phyloP scores from a whole-genome alignment of 805 yeast genomes.

The Zygosaccharomyces bisporus region DNA sequence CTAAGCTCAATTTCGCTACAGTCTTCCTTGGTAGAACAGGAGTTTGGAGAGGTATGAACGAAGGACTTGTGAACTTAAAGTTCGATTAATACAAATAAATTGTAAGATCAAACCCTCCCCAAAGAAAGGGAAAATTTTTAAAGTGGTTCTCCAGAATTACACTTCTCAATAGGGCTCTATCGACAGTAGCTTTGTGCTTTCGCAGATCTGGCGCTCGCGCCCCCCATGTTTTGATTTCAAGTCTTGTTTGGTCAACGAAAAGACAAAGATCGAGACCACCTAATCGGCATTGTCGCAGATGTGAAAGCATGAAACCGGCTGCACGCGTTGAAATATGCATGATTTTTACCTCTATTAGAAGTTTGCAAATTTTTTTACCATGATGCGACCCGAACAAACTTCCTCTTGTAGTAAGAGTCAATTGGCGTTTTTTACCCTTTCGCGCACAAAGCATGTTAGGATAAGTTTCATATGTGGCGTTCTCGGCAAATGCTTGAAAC shows the following conservation, averaged over 20 bases:
- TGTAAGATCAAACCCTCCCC: constrained; percentile 2
- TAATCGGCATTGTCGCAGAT: constrained; percentile 10
- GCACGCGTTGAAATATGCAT: neutral
- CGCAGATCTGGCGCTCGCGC: constrained; percentile 1
- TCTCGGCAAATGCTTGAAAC: neutral
- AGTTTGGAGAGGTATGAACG: neutral
- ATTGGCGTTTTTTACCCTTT: constrained; percentile 3
- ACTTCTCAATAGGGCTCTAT: neutral
- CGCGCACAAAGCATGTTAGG: neutral
- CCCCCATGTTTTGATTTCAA: constrained; percentile 7
- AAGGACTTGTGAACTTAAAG: neutral
- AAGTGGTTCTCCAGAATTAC: constrained; percentile 2
- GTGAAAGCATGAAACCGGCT: constrained; percentile 11
- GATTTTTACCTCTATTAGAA: constrained; percentile 1
- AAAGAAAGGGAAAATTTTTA: neutral
- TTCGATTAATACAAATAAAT: neutral
- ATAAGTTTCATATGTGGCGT: constrained; percentile 4
- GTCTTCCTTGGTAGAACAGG: neutral
- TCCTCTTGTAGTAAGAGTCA: constrained; percentile 1
- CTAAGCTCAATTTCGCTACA: neutral
- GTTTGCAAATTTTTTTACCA: neutral
- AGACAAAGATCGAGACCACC: constrained; percentile 2
- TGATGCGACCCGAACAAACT: constrained; percentile 1
- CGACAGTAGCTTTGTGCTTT: neutral
- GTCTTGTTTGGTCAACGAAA: constrained; percentile 6